Conservation (phyloP, 2,329 filamentous ascomycete genomes). For the Ophioceras dolichostomum region DNA sequence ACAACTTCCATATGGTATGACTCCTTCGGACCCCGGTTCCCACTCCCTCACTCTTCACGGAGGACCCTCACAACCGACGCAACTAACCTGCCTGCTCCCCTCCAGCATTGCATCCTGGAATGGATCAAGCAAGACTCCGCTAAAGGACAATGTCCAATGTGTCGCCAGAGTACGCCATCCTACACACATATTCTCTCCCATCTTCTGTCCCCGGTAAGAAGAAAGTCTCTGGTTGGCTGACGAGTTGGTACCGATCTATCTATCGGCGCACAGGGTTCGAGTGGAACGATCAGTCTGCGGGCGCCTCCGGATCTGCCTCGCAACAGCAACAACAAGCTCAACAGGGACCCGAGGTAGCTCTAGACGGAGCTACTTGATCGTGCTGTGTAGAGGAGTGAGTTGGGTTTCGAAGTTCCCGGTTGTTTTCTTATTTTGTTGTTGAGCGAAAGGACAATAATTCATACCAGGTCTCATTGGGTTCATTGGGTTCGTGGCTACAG, state of each 20-base stretch:
- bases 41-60: too few species aligned
- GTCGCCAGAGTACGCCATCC: slow-evolving; percentile 65
- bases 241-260: too few species aligned
- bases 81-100: slow-evolving; percentile 8
- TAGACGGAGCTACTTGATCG: too few species aligned
- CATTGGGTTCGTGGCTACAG: too few species aligned
- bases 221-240: too few species aligned
- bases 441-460: too few species aligned
- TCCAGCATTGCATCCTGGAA: slow-evolving; percentile 82
- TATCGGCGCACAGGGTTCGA: slow-evolving; percentile 22
- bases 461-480: too few species aligned
- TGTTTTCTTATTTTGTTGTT: too few species aligned
- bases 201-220: too few species aligned
- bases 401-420: too few species aligned
- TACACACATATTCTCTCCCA: neutral
- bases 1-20: slow-evolving; percentile 90
- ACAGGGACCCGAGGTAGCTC: neutral
- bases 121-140: slow-evolving; percentile 95
- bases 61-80: too few species aligned
- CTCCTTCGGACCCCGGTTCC: neutral
- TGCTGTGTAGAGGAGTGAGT: too few species aligned
- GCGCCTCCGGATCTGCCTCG: neutral
- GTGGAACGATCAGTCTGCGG: slow-evolving; percentile 12
- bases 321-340: neutral
- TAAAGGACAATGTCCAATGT: slow-evolving; percentile 95